These are phyloP conservation scores for Cantharellus cinnabarinus DNA, from an alignment of 768 basidiomycete genomes.

Conservation along the genomic window DNA sequence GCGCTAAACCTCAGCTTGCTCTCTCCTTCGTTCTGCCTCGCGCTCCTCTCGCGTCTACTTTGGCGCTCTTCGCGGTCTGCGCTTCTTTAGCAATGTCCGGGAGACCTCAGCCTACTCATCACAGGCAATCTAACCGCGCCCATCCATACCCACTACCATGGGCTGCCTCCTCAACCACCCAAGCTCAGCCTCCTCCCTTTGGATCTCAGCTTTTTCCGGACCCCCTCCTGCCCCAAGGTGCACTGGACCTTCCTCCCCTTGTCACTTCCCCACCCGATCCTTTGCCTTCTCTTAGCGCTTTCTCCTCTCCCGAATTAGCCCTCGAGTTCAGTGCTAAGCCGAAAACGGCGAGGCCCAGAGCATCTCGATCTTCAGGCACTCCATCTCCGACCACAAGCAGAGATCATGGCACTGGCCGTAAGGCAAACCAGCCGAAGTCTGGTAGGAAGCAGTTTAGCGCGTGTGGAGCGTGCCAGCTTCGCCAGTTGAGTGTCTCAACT, in stretches of 20 bases:
- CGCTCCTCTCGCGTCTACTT: no score
- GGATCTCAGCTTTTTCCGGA: no score
- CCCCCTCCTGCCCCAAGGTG: no score
- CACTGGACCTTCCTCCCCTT: no score
- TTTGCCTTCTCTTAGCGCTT: no score
- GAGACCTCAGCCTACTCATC: not conserved
- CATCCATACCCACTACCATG: not conserved
- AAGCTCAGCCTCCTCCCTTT: not conserved
- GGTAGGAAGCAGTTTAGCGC: conserved; percentile 77
- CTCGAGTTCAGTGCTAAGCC: conserved; percentile 7
- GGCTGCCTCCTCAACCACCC: not conserved
- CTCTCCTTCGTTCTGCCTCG: no score
- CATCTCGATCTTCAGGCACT: not conserved
- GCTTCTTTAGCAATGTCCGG: not conserved
- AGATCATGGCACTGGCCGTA: not conserved
- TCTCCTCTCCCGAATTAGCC: not conserved
- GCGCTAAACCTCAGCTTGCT: no score
- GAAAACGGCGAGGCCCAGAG: conserved; percentile 6
- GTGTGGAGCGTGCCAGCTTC: conserved; percentile 80
- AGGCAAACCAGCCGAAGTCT: conserved; percentile 38
- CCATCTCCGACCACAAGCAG: no score
- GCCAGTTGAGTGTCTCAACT: conserved; percentile 30
- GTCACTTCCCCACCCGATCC: no score
- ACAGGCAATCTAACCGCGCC: not conserved
- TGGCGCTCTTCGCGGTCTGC: no score